Evolutionary conservation across 352 stramenopile species (phyloP).

Genomic region (Globisporangium parvum): DNA sequence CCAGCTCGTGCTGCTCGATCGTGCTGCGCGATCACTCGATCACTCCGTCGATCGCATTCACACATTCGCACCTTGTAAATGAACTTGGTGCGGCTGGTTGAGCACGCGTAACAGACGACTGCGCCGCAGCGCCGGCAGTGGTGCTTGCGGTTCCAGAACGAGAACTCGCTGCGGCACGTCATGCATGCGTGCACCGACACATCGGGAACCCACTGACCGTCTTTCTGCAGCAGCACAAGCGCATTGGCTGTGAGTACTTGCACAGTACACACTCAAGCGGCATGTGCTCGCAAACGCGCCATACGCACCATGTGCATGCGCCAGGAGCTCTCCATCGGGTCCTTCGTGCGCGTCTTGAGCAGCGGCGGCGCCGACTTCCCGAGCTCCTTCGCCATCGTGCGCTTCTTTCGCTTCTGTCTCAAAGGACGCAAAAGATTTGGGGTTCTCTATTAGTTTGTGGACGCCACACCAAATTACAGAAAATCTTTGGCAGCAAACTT

Average conservation of each 20-base stretch:
- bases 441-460: too few relatives aligned
- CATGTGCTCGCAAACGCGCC: background rate
- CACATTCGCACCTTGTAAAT: slow-evolving; percentile 62
- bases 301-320: slow-evolving; percentile 70
- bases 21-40: too few relatives aligned
- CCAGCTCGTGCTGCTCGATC: too few relatives aligned
- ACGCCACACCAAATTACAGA: too few relatives aligned
- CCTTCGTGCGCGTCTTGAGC: slow-evolving; percentile 70
- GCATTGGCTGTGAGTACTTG: background rate
- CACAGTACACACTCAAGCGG: background rate
- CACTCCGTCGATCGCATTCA: too few relatives aligned
- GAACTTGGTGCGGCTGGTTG: slow-evolving; percentile 71
- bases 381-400: slow-evolving; percentile 10
- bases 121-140: slow-evolving; percentile 85
- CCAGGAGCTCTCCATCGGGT: slow-evolving; percentile 84
- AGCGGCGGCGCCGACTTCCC: slow-evolving; percentile 31
- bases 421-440: too few relatives aligned
- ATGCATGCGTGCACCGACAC: slow-evolving; percentile 76
- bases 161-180: slow-evolving; percentile 79
- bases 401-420: slow-evolving; percentile 4
- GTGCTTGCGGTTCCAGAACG: slow-evolving; percentile 83
- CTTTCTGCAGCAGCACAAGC: slow-evolving; percentile 30
- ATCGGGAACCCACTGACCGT: slow-evolving; percentile 83
- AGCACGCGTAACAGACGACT: slow-evolving; percentile 77
- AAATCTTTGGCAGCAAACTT: too few relatives aligned